Percentiles rank a stretch among this genome's conserved stretches.
Conservation (phyloP, 305 asterid species). For the Solanum hybrid region DNA sequence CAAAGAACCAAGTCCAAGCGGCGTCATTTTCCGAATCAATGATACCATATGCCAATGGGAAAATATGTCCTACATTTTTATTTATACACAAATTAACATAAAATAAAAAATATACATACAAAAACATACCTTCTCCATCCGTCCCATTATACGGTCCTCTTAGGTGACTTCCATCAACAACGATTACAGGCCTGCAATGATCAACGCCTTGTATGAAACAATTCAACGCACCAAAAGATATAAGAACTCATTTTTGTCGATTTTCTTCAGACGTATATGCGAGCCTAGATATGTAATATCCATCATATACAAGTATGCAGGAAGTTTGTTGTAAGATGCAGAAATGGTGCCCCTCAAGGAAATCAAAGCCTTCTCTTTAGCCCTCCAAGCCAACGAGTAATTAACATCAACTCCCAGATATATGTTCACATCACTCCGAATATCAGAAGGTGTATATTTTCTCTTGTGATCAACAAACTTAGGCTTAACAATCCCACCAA, state of each 20-base stretch:
- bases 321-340: not conserved
- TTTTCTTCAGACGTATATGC: too few species aligned
- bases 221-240: too few species aligned
- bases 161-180: not conserved
- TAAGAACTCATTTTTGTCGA: too few species aligned
- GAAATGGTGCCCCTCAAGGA: not conserved
- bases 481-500: not conserved
- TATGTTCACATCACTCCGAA: not conserved
- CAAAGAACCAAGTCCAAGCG: not conserved
- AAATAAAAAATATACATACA: not conserved
- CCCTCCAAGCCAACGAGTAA: not conserved
- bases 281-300: not conserved
- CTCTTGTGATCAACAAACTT: not conserved
- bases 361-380: too few species aligned
- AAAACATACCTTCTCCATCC: not conserved
- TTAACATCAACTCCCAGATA: too few species aligned
- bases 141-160: not conserved
- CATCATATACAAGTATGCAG: not conserved
- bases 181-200: not conserved
- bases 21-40: not conserved
- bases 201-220: not conserved
- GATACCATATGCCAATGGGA: not conserved
- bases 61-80: not conserved
- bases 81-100: too few species aligned
- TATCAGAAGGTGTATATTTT: not conserved